Evolutionary conservation across 208 protist species (phyloP).

Genomic region (Vickermania spadyakhi): DNA sequence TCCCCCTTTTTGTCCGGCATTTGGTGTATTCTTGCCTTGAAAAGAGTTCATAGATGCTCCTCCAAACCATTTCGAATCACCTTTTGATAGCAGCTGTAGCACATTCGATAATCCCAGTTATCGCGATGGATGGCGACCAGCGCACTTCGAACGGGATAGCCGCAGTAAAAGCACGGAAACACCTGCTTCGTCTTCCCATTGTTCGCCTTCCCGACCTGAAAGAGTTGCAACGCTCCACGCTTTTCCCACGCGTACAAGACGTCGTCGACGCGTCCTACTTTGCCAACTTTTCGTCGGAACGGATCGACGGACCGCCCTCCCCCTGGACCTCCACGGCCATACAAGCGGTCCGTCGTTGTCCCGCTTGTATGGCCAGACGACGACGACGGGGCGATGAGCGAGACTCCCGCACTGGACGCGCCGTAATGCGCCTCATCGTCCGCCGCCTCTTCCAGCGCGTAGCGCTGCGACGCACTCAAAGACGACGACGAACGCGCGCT

Average conservation of each 20-base stretch:
- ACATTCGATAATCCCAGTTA: conserved; percentile 89
- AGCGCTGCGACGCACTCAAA: no score
- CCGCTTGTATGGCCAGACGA: no score
- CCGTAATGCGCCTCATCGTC: not conserved
- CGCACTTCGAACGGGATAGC: conserved; percentile 65
- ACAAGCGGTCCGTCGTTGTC: no score
- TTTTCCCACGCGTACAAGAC: conserved; percentile 63
- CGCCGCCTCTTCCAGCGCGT: not conserved
- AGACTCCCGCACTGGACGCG: not conserved
- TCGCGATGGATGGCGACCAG: conserved; percentile 75
- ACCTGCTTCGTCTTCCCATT: conserved; percentile 46
- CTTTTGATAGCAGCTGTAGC: conserved; percentile 72
- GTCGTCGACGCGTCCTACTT: conserved; percentile 34
- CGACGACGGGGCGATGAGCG: not conserved
- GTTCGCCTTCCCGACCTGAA: conserved; percentile 57
- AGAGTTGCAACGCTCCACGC: conserved; percentile 57
- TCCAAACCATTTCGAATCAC: conserved; percentile 58
- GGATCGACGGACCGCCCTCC: not conserved
- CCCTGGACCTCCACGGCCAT: no score
- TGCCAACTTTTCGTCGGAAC: not conserved
- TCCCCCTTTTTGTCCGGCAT: not conserved
- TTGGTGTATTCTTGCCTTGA: not conserved
- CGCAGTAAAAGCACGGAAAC: conserved; percentile 80
- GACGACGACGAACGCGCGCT: not conserved
- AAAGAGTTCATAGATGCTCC: conserved; percentile 27